Conservation (phyloP, 352 stramenopile species). For the Globisporangium recalcitrans region DNA sequence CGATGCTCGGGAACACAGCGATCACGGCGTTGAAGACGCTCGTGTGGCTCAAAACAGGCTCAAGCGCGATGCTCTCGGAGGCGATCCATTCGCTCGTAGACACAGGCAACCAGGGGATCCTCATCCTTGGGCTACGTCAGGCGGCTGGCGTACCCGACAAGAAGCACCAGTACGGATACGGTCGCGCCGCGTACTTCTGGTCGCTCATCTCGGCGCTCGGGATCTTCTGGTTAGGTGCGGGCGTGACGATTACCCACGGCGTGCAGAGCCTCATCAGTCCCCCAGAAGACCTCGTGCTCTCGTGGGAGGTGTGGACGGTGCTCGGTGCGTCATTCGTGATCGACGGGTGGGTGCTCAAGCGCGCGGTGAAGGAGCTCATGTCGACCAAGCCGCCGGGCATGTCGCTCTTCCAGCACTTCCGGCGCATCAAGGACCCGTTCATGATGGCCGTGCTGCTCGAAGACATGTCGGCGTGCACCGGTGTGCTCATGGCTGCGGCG, state of each 20-base stretch:
- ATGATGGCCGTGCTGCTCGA: constrained; percentile 97
- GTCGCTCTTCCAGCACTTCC: constrained; percentile 66
- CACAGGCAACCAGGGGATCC: constrained; percentile 94
- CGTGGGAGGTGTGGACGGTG: constrained; percentile 94
- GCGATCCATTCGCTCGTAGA: constrained; percentile 97
- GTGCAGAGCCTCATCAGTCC: constrained; percentile 77
- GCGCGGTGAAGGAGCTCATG: constrained; percentile 85
- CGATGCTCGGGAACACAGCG: constrained; percentile 92
- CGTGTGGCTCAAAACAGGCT: constrained; percentile 91
- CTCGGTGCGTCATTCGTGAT: constrained; percentile 93
- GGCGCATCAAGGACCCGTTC: constrained; percentile 91
- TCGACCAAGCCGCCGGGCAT: constrained; percentile 67
- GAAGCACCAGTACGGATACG: constrained; percentile 96
- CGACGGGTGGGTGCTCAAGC: constrained; percentile 94
- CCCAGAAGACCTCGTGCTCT: constrained; percentile 56
- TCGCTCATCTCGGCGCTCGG: constrained; percentile 96
- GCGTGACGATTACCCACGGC: constrained; percentile 93
- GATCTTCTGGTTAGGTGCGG: constrained; percentile 96
- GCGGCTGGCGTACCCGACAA: constrained; percentile 88
- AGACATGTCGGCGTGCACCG: constrained; percentile 94
- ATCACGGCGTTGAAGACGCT: constrained; percentile 91
- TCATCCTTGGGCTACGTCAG: constrained; percentile 82
- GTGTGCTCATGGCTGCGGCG: constrained; percentile 93
- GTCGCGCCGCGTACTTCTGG: constrained; percentile 98
- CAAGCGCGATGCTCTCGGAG: constrained; percentile 95